Evolutionary conservation across 73 alveolate species (phyloP).

Genomic region (Paraurostyla sp.): DNA sequence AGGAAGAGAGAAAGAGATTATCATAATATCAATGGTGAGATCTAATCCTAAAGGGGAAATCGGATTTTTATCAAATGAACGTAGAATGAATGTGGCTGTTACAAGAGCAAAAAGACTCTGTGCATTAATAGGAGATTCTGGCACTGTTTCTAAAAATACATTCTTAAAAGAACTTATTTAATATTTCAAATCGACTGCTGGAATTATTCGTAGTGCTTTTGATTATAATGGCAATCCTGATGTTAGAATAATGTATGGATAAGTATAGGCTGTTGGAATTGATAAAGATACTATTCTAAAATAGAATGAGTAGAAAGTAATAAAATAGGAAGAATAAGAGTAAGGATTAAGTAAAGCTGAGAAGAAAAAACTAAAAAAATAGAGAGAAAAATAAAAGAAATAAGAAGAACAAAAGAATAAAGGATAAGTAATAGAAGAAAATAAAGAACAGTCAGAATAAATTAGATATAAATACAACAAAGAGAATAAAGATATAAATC

Average conservation of each 20-base stretch:
- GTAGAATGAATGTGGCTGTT: constrained; percentile 99
- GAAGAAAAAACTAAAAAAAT: constrained; percentile 56
- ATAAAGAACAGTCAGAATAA: constrained; percentile 52
- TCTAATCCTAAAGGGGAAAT: constrained; percentile 93
- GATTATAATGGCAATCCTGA: constrained; percentile 89
- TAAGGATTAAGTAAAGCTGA: constrained; percentile 47
- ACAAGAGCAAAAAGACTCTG: constrained; percentile 96
- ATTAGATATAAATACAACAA: neutral
- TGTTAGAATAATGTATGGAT: constrained; percentile 83
- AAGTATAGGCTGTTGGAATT: constrained; percentile 58
- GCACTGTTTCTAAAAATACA: constrained; percentile 85
- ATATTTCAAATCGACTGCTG: constrained; percentile 84
- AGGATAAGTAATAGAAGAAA: constrained; percentile 14
- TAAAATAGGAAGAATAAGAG: constrained; percentile 58
- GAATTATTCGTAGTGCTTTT: constrained; percentile 77
- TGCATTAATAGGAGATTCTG: constrained; percentile 93
- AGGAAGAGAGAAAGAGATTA: constrained; percentile 99
- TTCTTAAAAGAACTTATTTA: constrained; percentile 82
- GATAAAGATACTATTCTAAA: constrained; percentile 66
- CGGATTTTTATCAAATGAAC: constrained; percentile 96
- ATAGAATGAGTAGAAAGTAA: constrained; percentile 65
- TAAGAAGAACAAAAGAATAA: constrained; percentile 20
- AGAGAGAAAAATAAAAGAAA: constrained; percentile 4
- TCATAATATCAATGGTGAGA: constrained; percentile 95
- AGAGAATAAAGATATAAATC: constrained; percentile 33